Base-by-base conservation (phyloP, 1,284 basidiomycete species). In the Abortiporus biennis region DNA sequence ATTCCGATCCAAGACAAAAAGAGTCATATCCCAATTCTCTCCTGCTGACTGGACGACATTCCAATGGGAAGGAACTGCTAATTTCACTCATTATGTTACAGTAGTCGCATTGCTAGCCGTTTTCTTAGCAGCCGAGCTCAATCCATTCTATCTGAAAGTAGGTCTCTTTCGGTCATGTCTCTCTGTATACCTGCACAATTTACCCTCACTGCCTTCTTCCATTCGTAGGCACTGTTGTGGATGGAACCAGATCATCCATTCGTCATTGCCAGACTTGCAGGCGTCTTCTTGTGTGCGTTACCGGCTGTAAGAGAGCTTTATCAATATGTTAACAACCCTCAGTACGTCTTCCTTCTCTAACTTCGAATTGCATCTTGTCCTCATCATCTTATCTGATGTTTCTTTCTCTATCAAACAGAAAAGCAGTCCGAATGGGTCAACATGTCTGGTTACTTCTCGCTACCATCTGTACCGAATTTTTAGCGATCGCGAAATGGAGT, bases 191-290 rank as follows among this genome's bases (percentile, higher is more conserved):
- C n/a, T 8, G n/a, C 27, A 8, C n/a, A n/a, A n/a, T 29, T 29
- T 29, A 9, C 9, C 9, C 9, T 29, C n/a, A 9, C 8, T n/a
- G n/a, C n/a, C n/a, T 8, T 29, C n/a, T 29, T 29, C 38, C 43
- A 36, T 36, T 33, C 37, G 16, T 56, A 85, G 80, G 74, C 73
- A 39, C 64, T 92, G 45, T 67, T 91, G 29, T 91, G 88, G 87
- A 85, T 92, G 78, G 85, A 90, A 53, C 88, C 88, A 22, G 82
- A 88, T 56, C 86, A 90, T 59, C 86, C 85, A 6, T 78, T 91
- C 47, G 73, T 91, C 32, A 85, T 89, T 43, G 64, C 76, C 46
- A 74, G 87, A 23, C 71, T 91, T 9, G 78, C 77, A 5, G 77
- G 78, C 41, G 78, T 90, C 43, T 91, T 92, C 58, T 64, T 90